phyloP scores from a whole-genome alignment of 2,329 filamentous ascomycete genomes.

The Mollisiaceae sp. region DNA sequence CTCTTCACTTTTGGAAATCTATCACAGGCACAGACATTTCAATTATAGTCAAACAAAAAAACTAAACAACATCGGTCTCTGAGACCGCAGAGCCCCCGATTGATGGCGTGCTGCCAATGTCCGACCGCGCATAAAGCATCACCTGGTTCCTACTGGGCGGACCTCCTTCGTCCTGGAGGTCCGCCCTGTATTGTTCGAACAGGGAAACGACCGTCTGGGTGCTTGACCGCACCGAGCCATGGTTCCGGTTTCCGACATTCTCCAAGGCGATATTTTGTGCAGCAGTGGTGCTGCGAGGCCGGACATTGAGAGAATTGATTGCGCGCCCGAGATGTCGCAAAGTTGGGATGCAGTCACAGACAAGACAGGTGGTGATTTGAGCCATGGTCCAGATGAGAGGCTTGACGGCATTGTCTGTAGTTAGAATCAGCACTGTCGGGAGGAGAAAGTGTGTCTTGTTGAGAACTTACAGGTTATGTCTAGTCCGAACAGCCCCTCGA shows the following conservation, averaged over 20 bases:
- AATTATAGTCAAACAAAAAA: background rate
- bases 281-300: background rate
- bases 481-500: background rate
- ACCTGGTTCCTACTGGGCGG: background rate
- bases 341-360: background rate
- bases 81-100: background rate
- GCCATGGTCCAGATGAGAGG: background rate
- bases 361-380: background rate
- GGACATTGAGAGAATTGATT: background rate
- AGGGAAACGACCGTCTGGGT: background rate
- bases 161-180: background rate
- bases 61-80: background rate
- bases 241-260: no score
- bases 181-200: background rate
- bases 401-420: background rate
- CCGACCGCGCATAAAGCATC: background rate
- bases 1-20: no score
- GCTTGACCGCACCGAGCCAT: no score
- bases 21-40: background rate
- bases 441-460: background rate
- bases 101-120: background rate
- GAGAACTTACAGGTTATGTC: background rate
- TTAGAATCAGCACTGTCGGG: background rate
- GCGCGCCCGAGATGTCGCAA: background rate
- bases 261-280: no score